Base-by-base conservation (phyloP, 1,139 yeast species). In the Taphrina sp. region DNA sequence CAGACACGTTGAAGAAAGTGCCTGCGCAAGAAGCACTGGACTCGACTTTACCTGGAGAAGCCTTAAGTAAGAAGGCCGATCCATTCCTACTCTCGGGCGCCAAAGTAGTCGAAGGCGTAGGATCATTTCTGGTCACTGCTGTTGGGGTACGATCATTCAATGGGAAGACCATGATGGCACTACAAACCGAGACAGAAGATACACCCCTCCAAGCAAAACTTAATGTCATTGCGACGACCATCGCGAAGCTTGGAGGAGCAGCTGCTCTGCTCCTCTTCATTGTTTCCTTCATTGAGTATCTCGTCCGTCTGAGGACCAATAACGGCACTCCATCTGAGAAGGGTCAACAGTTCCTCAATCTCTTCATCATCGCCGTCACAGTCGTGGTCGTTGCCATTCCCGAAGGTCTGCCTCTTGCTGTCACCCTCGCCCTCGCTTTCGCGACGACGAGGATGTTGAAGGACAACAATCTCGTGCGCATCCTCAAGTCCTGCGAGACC, bases 361-460 rank as follows among this genome's bases (percentile, higher is more conserved):
- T 92, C 59, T 76, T 94, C 62, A 94, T 92, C 65, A 87, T 95
- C 33, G 84, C 97, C 1, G 85, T 92, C 60, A 89, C 98, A 0
- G 80, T 92, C 64, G 82, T 92, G 38, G 98, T 92, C 17, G 98
- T 92, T 53, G 99, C 98, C 0, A 95, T 92, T 16, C 99, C 99
- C 1, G 99, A 94, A 73, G 98, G 98, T 58, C 77, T 92, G 60
- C 98, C 98, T 0, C 75, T 92, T 58, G 98, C 98, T 0, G 98
- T 92, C 22, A 92, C 98, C 0, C 76, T 92, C 52, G 96, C 98
- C 0, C 76, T 92, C 64, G 98, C 98, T 0, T 92, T 92, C 74
- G 98, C 98, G 1, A 92, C 98, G 2, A 90, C 96, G 8, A 79
- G 97, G 71, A 92, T 92, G 98, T 90, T 95, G 23, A 87, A 86